Evolutionary conservation across 805 yeast genomes (phyloP), one percentile per base, ranked within the genome.

Genomic region (Grigorovia humatica): DNA sequence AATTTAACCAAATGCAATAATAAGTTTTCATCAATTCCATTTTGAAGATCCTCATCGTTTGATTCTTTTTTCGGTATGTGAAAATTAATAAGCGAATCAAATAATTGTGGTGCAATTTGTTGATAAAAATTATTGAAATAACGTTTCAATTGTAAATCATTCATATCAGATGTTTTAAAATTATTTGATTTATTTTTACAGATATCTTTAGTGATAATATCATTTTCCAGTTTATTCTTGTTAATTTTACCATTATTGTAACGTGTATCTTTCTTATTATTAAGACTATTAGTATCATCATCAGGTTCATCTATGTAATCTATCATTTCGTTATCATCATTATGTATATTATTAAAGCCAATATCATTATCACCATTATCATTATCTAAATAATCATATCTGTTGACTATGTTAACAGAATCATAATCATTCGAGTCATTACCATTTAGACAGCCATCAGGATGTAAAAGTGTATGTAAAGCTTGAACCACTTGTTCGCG

Each of bases 401-500:
- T 48, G 17, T 50, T 48, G 18, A 55, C 4, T 44, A 48, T 48
- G 4, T 48, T 23, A 30, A 38, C 43, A 1, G 47, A 19, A 30
- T 43, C 44, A 27, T 49, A 50, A 9, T 47, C 45, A 20, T 48
- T 51, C n/a, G 48, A 58, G 9, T 56, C 55, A 30, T 51, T 57
- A 30, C 49, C 56, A 9, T 61, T 60, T 23, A 63, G 47, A 47
- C 65, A 66, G 7, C 68, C 70, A 44, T 64, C 68, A 1, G 87
- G 82, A 60, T 85, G 90, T 13, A 90, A 71, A 38, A 90, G 67
- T 1, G 82, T 80, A 62, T 82, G 82, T 48, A 90, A 67, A 1
- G 96, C 95, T 67, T 89, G 96, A 55, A 79, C 81, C 0, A 90
- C 85, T 65, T 89, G 96, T 7, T 85, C 79, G 61, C 85, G 82